Conservation (phyloP, 176 grass and related monocot genomes). For the Secale cereale region DNA sequence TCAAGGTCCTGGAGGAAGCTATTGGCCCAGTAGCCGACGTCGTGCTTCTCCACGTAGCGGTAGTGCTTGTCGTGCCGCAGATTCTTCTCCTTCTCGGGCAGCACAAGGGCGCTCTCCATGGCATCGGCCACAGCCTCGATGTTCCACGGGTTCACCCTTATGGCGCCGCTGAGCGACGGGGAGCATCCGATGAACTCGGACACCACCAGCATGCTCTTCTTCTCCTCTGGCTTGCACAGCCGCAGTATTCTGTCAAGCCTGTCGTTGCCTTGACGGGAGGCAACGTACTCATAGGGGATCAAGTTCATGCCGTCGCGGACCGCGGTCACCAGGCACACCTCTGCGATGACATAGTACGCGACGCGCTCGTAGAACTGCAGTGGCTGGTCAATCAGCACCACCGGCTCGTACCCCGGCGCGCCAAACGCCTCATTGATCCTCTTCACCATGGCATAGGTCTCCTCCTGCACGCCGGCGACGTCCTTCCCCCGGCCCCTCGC, state of each 20-base stretch:
- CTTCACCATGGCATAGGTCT: conserved; percentile 53
- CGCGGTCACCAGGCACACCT: conserved; percentile 87
- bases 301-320: conserved; percentile 98
- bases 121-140: conserved; percentile 83
- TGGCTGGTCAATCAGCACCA: conserved; percentile 74
- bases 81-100: conserved; percentile 73
- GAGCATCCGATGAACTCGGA: conserved; percentile 96
- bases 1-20: conserved; percentile 78
- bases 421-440: conserved; percentile 76
- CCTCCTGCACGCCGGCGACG: conserved; percentile 73
- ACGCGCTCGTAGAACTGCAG: conserved; percentile 82
- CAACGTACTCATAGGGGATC: conserved; percentile 90
- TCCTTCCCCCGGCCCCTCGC: conserved; percentile 75
- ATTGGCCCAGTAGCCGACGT: conserved; percentile 76
- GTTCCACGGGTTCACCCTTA: conserved; percentile 96
- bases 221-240: conserved; percentile 36
- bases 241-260: conserved; percentile 51
- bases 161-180: conserved; percentile 73
- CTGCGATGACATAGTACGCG: conserved; percentile 74
- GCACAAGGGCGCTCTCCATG: conserved; percentile 64
- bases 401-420: conserved; percentile 54
- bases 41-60: conserved; percentile 74
- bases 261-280: conserved; percentile 68
- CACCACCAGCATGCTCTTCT: conserved; percentile 90
- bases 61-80: conserved; percentile 87